Evolutionary conservation across 139 green algal genomes (phyloP), one percentile per base, ranked within the genome.

Genomic region (Diplosphaera chodatii): DNA sequence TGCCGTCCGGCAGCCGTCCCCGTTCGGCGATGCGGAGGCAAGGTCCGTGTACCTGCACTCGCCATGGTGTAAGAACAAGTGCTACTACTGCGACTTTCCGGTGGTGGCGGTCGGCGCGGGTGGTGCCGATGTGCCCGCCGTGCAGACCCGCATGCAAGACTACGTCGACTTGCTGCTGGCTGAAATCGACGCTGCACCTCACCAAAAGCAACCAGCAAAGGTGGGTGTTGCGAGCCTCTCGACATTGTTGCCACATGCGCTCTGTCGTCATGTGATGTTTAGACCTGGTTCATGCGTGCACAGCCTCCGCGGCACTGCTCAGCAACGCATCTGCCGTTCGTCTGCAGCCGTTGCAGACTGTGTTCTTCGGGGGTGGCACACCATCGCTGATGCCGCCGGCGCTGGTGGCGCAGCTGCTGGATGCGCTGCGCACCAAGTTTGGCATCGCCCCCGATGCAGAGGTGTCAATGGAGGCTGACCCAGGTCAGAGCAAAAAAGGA

Each of bases 11-110:
- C n/a, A n/a, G 3, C 48, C 18, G 16, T 59, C 48, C 3, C 16
- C 48, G 10, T 59, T 59, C 25, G 48, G 13, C 16, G 48, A 59
- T 59, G 16, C 48, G 4, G 48, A 68, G 1, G 55, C 69, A 22
- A 48, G 2, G 27, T 76, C 84, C 3, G 91, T 83, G 18, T 98
- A 98, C 72, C 74, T 99, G 3, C 94, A 99, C 79, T 83, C 98
- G 30, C 94, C 94, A 0, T 99, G 98, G 77, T 99, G 94, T 84
- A 94, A 94, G 76, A 83, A 88, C 16, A 90, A 92, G 32, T 99
- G 94, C 83, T 86, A 87, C 55, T 99, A 99, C 72, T 99, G 94
- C n/a, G n/a, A 33, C 21, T 65, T 65, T 10, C 59, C 59, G 2
- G 59, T 31, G 25, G 59, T 65, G 27, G 59, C 59, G 5, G 27